Percentiles rank a stretch among this genome's conserved stretches.
Conservation (phyloP, 257 asterid species). For the Nicotiana undulata region DNA sequence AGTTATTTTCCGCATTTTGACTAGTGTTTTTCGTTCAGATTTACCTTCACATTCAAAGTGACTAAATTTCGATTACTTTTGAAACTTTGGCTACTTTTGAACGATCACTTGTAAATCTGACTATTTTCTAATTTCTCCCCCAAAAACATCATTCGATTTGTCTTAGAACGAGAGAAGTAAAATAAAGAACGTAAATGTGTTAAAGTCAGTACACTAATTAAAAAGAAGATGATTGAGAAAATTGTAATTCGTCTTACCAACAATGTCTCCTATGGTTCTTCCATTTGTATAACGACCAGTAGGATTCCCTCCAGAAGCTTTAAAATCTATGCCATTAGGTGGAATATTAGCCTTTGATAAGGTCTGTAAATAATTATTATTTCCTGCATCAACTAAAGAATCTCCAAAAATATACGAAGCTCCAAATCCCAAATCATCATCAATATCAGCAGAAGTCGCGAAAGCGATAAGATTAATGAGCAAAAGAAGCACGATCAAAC, state of each 20-base stretch:
- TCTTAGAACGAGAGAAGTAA: too few relatives aligned
- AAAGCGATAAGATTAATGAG: slow-evolving; percentile 12
- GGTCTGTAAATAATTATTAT: slow-evolving; percentile 67
- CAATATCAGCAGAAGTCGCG: slow-evolving; percentile 23
- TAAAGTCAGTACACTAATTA: background rate
- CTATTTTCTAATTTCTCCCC: too few relatives aligned
- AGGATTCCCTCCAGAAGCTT: slow-evolving; percentile 73
- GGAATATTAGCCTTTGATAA: slow-evolving; percentile 61
- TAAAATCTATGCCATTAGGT: slow-evolving; percentile 86
- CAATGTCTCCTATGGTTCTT: slow-evolving; percentile 79
- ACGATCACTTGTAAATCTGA: too few relatives aligned
- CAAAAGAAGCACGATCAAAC: slow-evolving; percentile 17
- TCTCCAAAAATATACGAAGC: slow-evolving; percentile 81
- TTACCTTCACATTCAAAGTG: too few relatives aligned
- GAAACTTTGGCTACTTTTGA: too few relatives aligned
- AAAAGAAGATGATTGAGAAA: background rate
- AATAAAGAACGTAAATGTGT: background rate
- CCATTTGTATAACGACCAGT: slow-evolving; percentile 91
- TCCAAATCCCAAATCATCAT: slow-evolving; percentile 40
- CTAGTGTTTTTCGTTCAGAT: too few relatives aligned
- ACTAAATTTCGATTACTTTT: too few relatives aligned
- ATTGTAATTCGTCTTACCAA: slow-evolving; percentile 37
- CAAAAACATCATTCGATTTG: too few relatives aligned
- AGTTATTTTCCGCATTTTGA: too few relatives aligned
- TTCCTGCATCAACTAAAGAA: slow-evolving; percentile 93